phyloP scores from a whole-genome alignment of 257 asterid species.

The Rubia yunnanensis region DNA sequence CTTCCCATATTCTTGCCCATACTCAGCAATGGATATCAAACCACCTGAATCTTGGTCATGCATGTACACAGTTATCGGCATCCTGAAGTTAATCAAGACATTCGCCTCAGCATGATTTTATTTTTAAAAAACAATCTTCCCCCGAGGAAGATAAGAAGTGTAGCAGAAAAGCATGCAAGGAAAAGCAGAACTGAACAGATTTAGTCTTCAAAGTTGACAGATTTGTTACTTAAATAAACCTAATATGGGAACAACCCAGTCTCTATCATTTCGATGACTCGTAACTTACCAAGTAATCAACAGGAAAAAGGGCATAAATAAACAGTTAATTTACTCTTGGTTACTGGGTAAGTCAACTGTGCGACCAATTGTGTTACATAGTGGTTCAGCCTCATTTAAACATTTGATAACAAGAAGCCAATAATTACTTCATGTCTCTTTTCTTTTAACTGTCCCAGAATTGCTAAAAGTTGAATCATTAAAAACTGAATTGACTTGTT shows the following conservation, averaged over 20 bases:
- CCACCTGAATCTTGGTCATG: constrained; percentile 56
- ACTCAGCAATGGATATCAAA: constrained; percentile 81
- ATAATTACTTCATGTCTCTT: not conserved
- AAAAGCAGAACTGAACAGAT: not conserved
- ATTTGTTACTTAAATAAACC: too few relatives aligned
- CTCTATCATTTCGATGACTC: too few relatives aligned
- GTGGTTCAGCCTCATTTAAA: too few relatives aligned
- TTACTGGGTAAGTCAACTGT: not conserved
- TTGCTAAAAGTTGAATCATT: too few relatives aligned
- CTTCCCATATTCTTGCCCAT: constrained; percentile 83
- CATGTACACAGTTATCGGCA: constrained; percentile 94
- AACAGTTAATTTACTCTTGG: not conserved
- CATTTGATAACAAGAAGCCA: too few relatives aligned
- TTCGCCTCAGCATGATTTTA: not conserved
- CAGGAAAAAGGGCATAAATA: not conserved
- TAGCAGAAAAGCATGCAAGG: not conserved
- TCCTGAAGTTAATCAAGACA: constrained; percentile 34
- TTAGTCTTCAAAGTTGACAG: too few relatives aligned
- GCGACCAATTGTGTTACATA: too few relatives aligned
- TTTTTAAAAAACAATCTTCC: not conserved
- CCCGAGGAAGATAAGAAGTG: not conserved
- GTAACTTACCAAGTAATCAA: not conserved
- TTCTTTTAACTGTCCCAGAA: not conserved
- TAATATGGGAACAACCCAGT: too few relatives aligned
- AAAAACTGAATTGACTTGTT: not conserved